These are phyloP conservation scores for Xerocomus cyaneibrunnescens DNA, from an alignment of 1,284 basidiomycete species.

Conservation along the genomic window DNA sequence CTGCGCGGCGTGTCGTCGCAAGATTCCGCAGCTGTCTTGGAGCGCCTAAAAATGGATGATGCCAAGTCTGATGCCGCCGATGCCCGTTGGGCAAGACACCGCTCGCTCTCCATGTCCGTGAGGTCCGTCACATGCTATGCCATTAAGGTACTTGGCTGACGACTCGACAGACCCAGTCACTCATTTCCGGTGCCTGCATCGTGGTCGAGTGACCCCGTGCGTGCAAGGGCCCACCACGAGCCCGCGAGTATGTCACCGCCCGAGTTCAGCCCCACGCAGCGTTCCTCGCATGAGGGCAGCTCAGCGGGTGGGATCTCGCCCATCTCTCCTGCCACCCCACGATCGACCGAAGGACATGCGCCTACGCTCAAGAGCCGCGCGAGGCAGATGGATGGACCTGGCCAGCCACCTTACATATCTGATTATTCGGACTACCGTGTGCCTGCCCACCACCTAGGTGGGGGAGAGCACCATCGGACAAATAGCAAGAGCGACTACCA, in stretches of 20 bases:
- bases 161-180: conserved; percentile 13
- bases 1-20: conserved; percentile 48
- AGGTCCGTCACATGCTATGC: conserved; percentile 19
- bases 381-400: conserved; percentile 15
- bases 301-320: conserved; percentile 50
- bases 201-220: conserved; percentile 25
- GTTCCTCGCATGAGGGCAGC: conserved; percentile 32
- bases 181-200: conserved; percentile 28
- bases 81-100: conserved; percentile 37
- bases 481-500: conserved; percentile 8
- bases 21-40: conserved; percentile 62
- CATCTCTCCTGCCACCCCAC: conserved; percentile 47
- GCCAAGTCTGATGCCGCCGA: conserved; percentile 28
- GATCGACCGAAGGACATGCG: conserved; percentile 33
- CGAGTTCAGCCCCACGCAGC: conserved; percentile 26
- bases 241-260: conserved; percentile 12
- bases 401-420: conserved; percentile 8
- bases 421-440: conserved; percentile 23
- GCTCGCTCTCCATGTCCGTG: conserved; percentile 28
- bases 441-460: conserved; percentile 9
- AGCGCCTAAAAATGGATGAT: conserved; percentile 54
- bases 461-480: conserved; percentile 16
- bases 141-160: conserved; percentile 7
- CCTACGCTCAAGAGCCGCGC: conserved; percentile 17
- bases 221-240: conserved; percentile 20